phyloP scores from a whole-genome alignment of 2,329 filamentous ascomycete species.

The Stemphylium vesicarium region DNA sequence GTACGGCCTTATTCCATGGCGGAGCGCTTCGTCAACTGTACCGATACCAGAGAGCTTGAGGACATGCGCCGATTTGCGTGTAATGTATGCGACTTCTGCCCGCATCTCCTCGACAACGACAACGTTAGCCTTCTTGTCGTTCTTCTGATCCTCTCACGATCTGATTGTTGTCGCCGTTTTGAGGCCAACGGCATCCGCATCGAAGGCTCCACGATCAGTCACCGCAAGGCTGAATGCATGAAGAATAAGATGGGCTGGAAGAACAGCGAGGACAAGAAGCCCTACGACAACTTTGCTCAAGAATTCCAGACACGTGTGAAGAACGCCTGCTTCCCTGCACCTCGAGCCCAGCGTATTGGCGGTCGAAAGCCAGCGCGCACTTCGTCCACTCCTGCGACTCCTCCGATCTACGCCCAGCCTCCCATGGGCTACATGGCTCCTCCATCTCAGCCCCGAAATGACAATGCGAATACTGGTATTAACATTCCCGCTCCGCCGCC shows the following conservation, averaged over 20 bases:
- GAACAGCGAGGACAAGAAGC: slow-evolving; percentile 41
- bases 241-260: slow-evolving; percentile 48
- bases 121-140: slow-evolving; percentile 47
- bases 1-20: slow-evolving; percentile 44
- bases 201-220: slow-evolving; percentile 47
- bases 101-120: slow-evolving; percentile 48
- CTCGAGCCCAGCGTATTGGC: slow-evolving; percentile 29
- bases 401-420: slow-evolving; percentile 22
- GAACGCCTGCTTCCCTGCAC: slow-evolving; percentile 41
- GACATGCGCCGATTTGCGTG: slow-evolving; percentile 44
- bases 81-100: slow-evolving; percentile 46
- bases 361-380: slow-evolving; percentile 28
- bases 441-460: slow-evolving; percentile 27
- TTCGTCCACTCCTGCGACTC: slow-evolving; percentile 26
- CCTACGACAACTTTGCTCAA: slow-evolving; percentile 43
- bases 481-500: slow-evolving; percentile 25
- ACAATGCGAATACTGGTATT: slow-evolving; percentile 25
- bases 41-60: slow-evolving; percentile 40
- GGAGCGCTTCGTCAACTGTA: slow-evolving; percentile 41
- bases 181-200: slow-evolving; percentile 48
- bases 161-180: slow-evolving; percentile 45
- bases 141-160: slow-evolving; percentile 44
- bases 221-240: slow-evolving; percentile 48
- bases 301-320: slow-evolving; percentile 47
- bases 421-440: slow-evolving; percentile 29